Base-by-base conservation (phyloP, 2,329 filamentous ascomycete genomes). In the Pseudogymnoascus sp. region DNA sequence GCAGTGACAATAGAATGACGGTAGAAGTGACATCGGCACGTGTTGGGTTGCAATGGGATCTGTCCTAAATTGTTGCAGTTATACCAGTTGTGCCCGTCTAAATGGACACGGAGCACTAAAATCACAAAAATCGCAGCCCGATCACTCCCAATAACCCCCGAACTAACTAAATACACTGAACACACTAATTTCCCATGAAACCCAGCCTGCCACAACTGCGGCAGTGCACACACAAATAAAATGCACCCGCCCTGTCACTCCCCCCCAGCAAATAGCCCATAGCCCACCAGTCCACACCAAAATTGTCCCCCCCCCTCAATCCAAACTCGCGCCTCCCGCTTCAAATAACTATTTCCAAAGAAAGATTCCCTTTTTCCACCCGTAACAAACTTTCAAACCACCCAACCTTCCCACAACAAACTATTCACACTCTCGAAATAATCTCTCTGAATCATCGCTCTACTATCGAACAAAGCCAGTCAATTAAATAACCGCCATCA, bases 401-500 rank as follows among this genome's bases (percentile, higher is more conserved):
- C 56, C 14, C 56, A 37, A 36, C 56, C 9, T 38, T 59, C 14
- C 36, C 56, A 46, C 18, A 12, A 46, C 42, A 14, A 25, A 23
- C 25, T 46, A 16, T 12, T 23, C 42, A 25, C 42, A 9, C 12
- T 25, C 42, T 23, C 42, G 12, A 46, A 6, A 46, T 46, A 46
- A 25, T 14, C 25, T 46, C 14, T n/a, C 42, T 25, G 4, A 25
- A 14, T 25, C 23, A 46, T 14, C 12, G 14, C 12, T 8, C 42
- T 46, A 5, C 42, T 46, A 25, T 46, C 42, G 42, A 46, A 12
- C 14, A 46, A 46, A 46, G 18, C 21, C 60, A 61, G 34, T 56
- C 38, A 25, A 34, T 28, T 60, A 59, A 49, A 62, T 59, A 59
- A 28, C 49, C 16, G 42, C 46, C 31, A 72, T 66, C 61, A 73